These are phyloP conservation scores for Yarrowia sp. DNA, from an alignment of 805 yeast species.

Conservation along the genomic window DNA sequence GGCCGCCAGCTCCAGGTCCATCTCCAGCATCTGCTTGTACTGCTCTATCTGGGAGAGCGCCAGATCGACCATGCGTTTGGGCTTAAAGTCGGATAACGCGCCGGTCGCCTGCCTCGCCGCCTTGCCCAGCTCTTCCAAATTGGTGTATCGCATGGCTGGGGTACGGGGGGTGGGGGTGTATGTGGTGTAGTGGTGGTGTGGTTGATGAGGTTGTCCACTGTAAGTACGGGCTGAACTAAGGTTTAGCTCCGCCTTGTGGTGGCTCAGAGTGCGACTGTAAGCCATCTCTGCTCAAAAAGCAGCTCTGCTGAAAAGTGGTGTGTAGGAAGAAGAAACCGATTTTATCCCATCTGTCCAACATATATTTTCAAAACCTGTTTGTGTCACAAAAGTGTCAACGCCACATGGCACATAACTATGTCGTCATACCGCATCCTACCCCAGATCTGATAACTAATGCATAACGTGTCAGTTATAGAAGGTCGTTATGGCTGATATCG, in stretches of 20 bases:
- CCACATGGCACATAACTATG: background rate
- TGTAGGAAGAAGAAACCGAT: background rate
- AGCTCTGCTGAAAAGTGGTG: background rate
- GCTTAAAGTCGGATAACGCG: constrained; percentile 9
- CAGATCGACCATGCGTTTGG: constrained; percentile 24
- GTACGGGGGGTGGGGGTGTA: background rate
- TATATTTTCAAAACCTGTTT: background rate
- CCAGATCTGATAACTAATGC: constrained; percentile 10
- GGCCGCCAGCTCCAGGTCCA: constrained; percentile 23
- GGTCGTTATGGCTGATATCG: too few relatives aligned
- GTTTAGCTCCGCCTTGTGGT: constrained; percentile 19
- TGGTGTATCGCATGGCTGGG: constrained; percentile 23
- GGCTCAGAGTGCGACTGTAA: background rate
- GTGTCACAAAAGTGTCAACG: background rate
- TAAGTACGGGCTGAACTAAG: background rate
- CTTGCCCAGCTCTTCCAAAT: constrained; percentile 12
- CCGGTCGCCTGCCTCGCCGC: constrained; percentile 24
- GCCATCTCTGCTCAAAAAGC: background rate
- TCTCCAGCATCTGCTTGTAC: constrained; percentile 27
- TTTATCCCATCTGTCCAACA: background rate
- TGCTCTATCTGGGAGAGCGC: constrained; percentile 25
- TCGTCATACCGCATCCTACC: background rate
- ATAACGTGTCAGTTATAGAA: background rate
- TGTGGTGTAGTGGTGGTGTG: background rate
- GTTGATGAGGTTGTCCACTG: background rate